phyloP scores from a whole-genome alignment of 2,329 filamentous ascomycete species.

The Clarireedia monteithiana region DNA sequence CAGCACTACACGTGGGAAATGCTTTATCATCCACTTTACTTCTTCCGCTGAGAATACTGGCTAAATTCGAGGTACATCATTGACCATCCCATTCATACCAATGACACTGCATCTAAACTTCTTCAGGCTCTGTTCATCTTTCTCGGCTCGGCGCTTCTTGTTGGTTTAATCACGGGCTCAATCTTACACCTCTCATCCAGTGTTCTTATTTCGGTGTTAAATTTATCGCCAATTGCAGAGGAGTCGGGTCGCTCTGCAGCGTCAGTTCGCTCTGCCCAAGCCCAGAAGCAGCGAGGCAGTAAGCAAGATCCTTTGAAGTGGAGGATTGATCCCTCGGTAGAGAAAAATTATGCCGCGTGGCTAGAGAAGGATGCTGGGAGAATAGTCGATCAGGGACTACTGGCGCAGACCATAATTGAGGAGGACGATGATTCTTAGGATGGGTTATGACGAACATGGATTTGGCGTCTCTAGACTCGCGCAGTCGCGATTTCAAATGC shows the following conservation, averaged over 20 bases:
- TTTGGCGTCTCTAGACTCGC: constrained; percentile 40
- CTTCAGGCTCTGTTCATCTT: constrained; percentile 37
- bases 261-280: constrained; percentile 19
- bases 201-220: constrained; percentile 44
- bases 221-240: constrained; percentile 29
- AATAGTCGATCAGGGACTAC: constrained; percentile 36
- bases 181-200: constrained; percentile 49
- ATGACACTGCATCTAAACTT: neutral
- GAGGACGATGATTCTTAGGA: constrained; percentile 55
- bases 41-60: constrained; percentile 22
- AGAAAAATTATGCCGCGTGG: constrained; percentile 25
- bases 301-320: constrained; percentile 10
- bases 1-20: constrained; percentile 21
- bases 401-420: constrained; percentile 63
- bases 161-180: constrained; percentile 58
- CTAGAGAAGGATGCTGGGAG: constrained; percentile 20
- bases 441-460: constrained; percentile 17
- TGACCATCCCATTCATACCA: neutral
- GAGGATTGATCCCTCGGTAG: constrained; percentile 11
- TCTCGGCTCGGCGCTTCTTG: constrained; percentile 56
- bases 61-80: constrained; percentile 26
- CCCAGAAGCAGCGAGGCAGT: constrained; percentile 17
- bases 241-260: constrained; percentile 18
- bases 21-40: constrained; percentile 17
- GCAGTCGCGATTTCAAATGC: neutral